Evolutionary conservation across 371 early-diverging fungal genomes (phyloP), one percentile per base, ranked within the genome.

Genomic region (Neoconidiobolus thromboides): DNA sequence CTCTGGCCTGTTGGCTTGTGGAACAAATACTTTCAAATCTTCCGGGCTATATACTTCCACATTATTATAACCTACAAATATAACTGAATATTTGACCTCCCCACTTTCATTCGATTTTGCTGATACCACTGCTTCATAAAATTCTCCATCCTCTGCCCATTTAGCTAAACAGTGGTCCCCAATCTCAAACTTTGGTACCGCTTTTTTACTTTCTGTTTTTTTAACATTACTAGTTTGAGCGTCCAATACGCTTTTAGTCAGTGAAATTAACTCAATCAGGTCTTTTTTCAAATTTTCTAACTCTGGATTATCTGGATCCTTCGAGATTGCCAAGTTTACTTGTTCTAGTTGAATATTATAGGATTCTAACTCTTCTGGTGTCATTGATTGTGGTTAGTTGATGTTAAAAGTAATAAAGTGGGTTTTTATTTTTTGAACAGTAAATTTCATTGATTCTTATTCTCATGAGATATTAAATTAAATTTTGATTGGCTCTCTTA

Each of bases 311-410:
- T 71, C 67, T 4, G 86, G 84, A 69, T 85, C 85, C 49, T 71
- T 71, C 39, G 66, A 62, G 46, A 89, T 69, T 0, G 83, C 83
- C 64, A 78, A 73, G 49, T 85, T 81, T 51, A 89, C 83, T 71
- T 86, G 84, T 41, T 80, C 79, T 48, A 86, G 69, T 61, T 83
- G 81, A 61, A 78, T 82, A 55, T 74, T 75, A 65, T 86, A 86
- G 10, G 70, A 65, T 62, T 75, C 77, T 43, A 78, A 70, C 63
- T 85, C 85, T 64, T 76, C 75, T 37, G 71, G 67, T 43, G 55
- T 62, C 69, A 69, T 69, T 52, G 26, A 26, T 26, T 26, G 26
- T 26, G 26, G 26, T 26, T 26, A 26, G 26, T 26, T 26, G 26
- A 26, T 26, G 26, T 26, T 26, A 26, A 26, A 26, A 26, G 26